Evolutionary conservation across 2,329 filamentous ascomycete species (phyloP).

Genomic region (Geosmithia flava): DNA sequence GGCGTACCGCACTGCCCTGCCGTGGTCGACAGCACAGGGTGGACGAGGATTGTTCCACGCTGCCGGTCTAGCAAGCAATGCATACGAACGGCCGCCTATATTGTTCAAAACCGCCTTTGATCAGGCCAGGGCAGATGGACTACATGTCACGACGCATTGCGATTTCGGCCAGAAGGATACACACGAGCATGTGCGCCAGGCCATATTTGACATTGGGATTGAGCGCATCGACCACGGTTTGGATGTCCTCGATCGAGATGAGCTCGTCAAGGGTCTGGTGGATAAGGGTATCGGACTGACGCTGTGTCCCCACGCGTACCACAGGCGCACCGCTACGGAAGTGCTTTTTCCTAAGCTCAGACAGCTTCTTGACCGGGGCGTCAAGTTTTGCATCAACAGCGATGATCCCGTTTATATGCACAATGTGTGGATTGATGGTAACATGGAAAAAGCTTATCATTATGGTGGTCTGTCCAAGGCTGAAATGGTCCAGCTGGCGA

Average conservation of each 20-base stretch:
- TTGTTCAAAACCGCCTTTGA: conserved; percentile 27
- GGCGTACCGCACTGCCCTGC: conserved; percentile 31
- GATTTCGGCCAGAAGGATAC: conserved; percentile 36
- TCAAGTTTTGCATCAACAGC: conserved; percentile 57
- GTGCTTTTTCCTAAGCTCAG: conserved; percentile 36
- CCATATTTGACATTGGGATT: conserved; percentile 32
- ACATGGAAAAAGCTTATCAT: conserved; percentile 3
- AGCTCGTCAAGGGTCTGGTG: conserved; percentile 44
- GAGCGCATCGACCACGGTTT: conserved; percentile 65
- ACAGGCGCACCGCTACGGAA: conserved; percentile 7
- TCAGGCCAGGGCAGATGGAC: conserved; percentile 22
- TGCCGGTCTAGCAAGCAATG: conserved; percentile 33
- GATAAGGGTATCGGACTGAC: conserved; percentile 47
- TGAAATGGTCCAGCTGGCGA: conserved; percentile 27
- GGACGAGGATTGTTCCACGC: conserved; percentile 23
- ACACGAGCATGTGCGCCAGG: conserved; percentile 38
- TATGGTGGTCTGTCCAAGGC: conserved; percentile 16
- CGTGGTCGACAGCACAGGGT: conserved; percentile 9
- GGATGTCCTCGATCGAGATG: conserved; percentile 43
- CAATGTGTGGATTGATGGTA: conserved; percentile 26
- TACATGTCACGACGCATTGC: conserved; percentile 36
- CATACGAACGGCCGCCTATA: conserved; percentile 27
- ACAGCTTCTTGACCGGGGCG: conserved; percentile 44
- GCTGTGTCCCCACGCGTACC: conserved; percentile 42
- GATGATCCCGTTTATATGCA: conserved; percentile 67